Evolutionary conservation across 108 stramenopile genomes (phyloP).

Genomic region (Cyclotella cryptica): DNA sequence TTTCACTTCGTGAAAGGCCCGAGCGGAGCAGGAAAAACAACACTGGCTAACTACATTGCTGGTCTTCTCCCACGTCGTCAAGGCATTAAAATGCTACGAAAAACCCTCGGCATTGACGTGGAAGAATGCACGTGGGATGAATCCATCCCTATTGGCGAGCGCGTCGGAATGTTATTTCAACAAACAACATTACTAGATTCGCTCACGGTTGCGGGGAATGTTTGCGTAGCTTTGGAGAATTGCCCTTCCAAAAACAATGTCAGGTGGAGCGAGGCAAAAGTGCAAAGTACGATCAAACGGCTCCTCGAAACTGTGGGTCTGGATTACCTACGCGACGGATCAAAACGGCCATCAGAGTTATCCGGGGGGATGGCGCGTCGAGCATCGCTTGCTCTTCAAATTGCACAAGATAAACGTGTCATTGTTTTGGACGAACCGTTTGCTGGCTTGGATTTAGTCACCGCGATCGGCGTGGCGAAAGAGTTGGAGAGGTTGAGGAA

Average conservation of each 20-base stretch:
- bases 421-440: slow-evolving; percentile 88
- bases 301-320: slow-evolving; percentile 78
- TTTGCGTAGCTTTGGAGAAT: slow-evolving; percentile 65
- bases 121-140: slow-evolving; percentile 58
- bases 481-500: slow-evolving; percentile 68
- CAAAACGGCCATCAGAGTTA: slow-evolving; percentile 69
- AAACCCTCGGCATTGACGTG: slow-evolving; percentile 56
- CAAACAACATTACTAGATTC: slow-evolving; percentile 84
- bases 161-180: slow-evolving; percentile 84
- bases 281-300: slow-evolving; percentile 56
- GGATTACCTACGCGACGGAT: slow-evolving; percentile 71
- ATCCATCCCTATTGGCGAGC: slow-evolving; percentile 55
- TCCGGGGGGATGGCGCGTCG: slow-evolving; percentile 88
- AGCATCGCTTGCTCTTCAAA: slow-evolving; percentile 78
- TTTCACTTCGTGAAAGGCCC: slow-evolving; percentile 22
- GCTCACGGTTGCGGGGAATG: slow-evolving; percentile 79
- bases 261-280: slow-evolving; percentile 10
- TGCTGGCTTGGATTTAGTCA: slow-evolving; percentile 69
- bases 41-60: slow-evolving; percentile 68
- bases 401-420: slow-evolving; percentile 82
- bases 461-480: slow-evolving; percentile 71
- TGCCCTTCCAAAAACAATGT: slow-evolving; percentile 39
- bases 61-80: slow-evolving; percentile 42
- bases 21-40: slow-evolving; percentile 77
- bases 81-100: slow-evolving; percentile 31